Evolutionary conservation across 257 asterid species (phyloP), one percentile per base, ranked within the genome.

Genomic region (Solanum phureja): DNA sequence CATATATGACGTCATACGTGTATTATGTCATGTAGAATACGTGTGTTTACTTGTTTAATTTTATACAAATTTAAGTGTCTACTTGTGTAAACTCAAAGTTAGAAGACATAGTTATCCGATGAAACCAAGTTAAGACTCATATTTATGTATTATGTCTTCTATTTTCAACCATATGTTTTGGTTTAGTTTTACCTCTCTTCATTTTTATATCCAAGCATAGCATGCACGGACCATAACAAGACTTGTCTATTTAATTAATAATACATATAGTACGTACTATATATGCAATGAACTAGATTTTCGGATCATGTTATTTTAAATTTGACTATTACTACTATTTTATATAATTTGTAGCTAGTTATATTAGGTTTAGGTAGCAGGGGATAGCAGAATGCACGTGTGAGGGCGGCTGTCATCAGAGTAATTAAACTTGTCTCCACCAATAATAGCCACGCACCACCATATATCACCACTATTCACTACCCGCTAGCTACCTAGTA

Each of bases 101-200:
- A 2, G 0, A 46, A 0, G 19, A 0, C 2, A 46, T 46, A 46
- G 7, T 4, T 46, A 0, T 46, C 19, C 56, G 1, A 1, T 13
- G 2, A 46, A 46, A 13, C 0, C 19, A 46, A 13, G 6, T 46
- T 46, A 13, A 13, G 0, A 2, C 0, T 46, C 3, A 46, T 46
- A 13, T 46, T 46, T 46, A 46, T 46, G 6, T 46, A 13, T 46
- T 46, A 46, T 46, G 19, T 4, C 56, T 46, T 46, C 58, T 46
- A 46, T 64, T 10, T n/a, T 1, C 33, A 64, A 64, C 72, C 12
- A 62, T 56, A 56, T 19, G 8, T 16, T 52, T 18, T 56, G 9
- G n/a, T 56, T 19, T 56, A 64, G 29, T 64, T 64, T 64, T 64
- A 64, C 73, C 31, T 16, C 23, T 16, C 60, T 52, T 0, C 9